Percentiles rank a stretch among this genome's conserved stretches.
Evolutionary conservation across 2,329 filamentous ascomycete species (phyloP).

Genomic region (Chalaropsis thielavioides): DNA sequence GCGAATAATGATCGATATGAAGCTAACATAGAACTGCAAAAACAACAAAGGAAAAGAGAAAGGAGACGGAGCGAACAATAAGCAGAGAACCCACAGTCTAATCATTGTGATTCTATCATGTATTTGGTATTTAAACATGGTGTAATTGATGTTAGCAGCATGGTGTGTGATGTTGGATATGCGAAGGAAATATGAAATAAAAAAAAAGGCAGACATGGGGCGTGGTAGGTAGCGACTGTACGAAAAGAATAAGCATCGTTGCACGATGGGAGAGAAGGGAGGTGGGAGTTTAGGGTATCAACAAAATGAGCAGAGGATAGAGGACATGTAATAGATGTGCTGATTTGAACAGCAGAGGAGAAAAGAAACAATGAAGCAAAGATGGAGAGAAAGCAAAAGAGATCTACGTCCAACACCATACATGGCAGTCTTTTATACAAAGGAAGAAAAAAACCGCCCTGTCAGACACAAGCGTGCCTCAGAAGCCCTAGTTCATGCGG

Average conservation of each 20-base stretch:
- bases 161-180: neutral
- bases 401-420: neutral
- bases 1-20: neutral
- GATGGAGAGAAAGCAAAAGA: neutral
- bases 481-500: conserved; percentile 11
- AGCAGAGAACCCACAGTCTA: neutral
- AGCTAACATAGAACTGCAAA: neutral
- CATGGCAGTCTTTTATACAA: neutral
- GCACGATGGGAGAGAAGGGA: neutral
- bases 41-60: neutral
- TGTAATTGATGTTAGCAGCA: neutral
- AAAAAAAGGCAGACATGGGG: neutral
- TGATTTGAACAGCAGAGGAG: too few species aligned
- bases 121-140: neutral
- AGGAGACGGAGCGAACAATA: neutral
- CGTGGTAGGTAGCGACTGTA: neutral
- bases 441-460: neutral
- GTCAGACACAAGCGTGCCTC: neutral
- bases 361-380: too few species aligned
- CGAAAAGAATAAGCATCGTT: neutral
- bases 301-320: neutral
- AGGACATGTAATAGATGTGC: too few species aligned
- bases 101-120: neutral
- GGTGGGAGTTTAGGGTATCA: conserved; percentile 6
- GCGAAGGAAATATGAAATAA: neutral